Base-by-base conservation (phyloP, 495 filamentous ascomycete genomes). In the Tuber microsphaerosporum region DNA sequence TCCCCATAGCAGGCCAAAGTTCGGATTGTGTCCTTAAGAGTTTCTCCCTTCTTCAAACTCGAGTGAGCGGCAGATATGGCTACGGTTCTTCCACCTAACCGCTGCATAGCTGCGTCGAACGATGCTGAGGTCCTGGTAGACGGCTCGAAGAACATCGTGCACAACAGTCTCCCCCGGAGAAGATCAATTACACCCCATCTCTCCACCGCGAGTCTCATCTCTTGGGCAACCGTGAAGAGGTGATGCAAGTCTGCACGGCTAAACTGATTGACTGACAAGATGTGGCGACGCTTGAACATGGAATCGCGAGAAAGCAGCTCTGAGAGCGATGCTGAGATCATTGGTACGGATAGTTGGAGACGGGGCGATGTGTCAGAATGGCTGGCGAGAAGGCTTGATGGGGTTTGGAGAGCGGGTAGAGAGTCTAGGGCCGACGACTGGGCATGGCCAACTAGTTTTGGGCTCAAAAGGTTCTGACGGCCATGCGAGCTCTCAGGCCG, bases 81-180 rank as follows among this genome's bases (percentile, higher is more conserved):
- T 71, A 98, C 87, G 42, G 90, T 92, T 39, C 91, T 87, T 41
- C 95, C 95, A 65, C 95, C 95, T 12, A 99, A 90, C 20, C 96
- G 91, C 87, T 97, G 94, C 95, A 99, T 99, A 56, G 95, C 96
- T 43, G 94, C 90, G 81, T 99, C 96, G 81, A 99, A 99, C 39
- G 95, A 99, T 69, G 93, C 90, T 22, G 94, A 98, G 17, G 95
- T 99, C 45, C 95, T 89, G 9, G 95, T 99, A 1, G 94, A 97
- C 4, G 95, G 94, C 86, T 99, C 95, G 85, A 92, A 99, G 89
- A 99, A 99, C 85, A 98, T 89, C 1, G 92, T 94, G 86, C 90
- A 91, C 41, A 99, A 88, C 41, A 98, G 86, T 65, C 91, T 90
- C 45, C 94, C 93, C 81, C 91, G 93, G 73, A 99, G 89, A 71